These are phyloP conservation scores for Globisporangium lucens DNA, from an alignment of 352 stramenopile genomes.

Conservation along the genomic window DNA sequence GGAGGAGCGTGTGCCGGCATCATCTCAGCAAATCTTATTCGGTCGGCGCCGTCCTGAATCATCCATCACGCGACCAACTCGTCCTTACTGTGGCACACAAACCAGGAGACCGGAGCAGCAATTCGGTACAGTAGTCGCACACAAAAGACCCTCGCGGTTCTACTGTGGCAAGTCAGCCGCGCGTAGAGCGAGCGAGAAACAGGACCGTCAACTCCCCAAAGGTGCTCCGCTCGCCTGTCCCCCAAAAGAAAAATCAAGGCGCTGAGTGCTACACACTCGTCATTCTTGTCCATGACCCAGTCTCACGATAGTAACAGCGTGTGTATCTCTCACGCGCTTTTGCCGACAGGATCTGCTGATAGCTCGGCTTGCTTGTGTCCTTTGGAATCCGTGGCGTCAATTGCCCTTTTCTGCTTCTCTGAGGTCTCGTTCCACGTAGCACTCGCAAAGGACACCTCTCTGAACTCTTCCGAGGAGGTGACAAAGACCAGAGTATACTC, in stretches of 20 bases:
- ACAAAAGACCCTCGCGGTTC: background rate
- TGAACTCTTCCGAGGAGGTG: background rate
- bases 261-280: background rate
- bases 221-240: background rate
- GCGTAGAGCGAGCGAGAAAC: background rate
- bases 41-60: background rate
- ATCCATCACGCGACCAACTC: background rate
- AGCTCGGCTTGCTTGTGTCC: background rate
- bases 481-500: background rate
- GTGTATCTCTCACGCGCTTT: background rate
- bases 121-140: background rate
- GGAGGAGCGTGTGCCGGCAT: background rate
- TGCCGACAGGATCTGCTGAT: background rate
- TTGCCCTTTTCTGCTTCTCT: background rate
- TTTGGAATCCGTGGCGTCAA: background rate
- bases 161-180: constrained; percentile 1
- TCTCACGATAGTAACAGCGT: constrained; percentile 1
- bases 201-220: background rate
- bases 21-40: background rate
- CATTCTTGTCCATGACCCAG: background rate
- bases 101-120: background rate
- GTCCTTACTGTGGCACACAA: background rate
- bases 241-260: background rate
- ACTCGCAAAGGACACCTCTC: background rate
- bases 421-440: background rate